A percentile compares a stretch with the other conserved stretches of the same genome.
Evolutionary conservation across 2,329 filamentous ascomycete species (phyloP).

Genomic region (Colletotrichum zoysiae): DNA sequence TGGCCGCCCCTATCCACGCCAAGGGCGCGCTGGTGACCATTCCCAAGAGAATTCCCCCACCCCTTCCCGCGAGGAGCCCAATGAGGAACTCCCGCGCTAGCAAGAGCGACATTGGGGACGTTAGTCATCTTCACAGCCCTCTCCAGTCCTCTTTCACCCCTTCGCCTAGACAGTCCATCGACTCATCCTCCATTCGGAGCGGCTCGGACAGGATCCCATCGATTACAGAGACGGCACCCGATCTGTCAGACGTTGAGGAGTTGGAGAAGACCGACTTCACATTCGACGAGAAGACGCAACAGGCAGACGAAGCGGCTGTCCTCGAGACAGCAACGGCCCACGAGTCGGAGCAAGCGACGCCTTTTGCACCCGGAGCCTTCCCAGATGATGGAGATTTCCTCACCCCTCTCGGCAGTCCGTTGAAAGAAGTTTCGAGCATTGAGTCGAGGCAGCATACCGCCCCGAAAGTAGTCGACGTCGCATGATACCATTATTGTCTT

Average conservation of each 20-base stretch:
- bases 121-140: constrained; percentile 64
- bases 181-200: constrained; percentile 40
- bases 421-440: constrained; percentile 31
- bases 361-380: constrained; percentile 35
- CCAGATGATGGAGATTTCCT: constrained; percentile 31
- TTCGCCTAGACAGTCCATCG: constrained; percentile 39
- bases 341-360: constrained; percentile 27
- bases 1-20: constrained; percentile 74
- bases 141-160: constrained; percentile 61
- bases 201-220: constrained; percentile 39
- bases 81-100: constrained; percentile 68
- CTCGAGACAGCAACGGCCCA: constrained; percentile 6
- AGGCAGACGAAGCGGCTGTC: constrained; percentile 10
- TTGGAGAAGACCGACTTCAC: neutral
- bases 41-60: constrained; percentile 81
- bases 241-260: constrained; percentile 16
- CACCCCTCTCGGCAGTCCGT: constrained; percentile 20
- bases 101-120: constrained; percentile 71
- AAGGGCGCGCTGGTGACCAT: constrained; percentile 88
- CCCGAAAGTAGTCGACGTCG: constrained; percentile 19
- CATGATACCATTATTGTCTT: constrained; percentile 35
- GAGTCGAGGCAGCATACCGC: constrained; percentile 23
- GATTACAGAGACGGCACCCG: constrained; percentile 29
- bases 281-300: constrained; percentile 11
- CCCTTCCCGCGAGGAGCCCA: constrained; percentile 82